These are phyloP conservation scores for Litsea cubeba DNA, from an alignment of 164 flowering plant species.

Conservation along the genomic window DNA sequence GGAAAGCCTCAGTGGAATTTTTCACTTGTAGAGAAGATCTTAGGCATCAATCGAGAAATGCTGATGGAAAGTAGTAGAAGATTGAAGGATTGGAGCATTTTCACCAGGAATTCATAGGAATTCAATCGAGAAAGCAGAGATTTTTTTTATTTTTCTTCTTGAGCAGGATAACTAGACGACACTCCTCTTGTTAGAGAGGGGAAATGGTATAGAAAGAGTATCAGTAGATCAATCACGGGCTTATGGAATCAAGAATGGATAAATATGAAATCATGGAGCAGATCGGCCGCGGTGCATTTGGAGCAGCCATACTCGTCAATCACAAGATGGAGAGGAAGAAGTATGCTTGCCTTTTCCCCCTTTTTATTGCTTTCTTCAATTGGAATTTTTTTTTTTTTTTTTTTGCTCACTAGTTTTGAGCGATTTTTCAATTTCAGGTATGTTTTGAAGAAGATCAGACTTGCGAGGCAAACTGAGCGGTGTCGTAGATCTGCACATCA, in stretches of 20 bases:
- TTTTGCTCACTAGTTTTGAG: background rate
- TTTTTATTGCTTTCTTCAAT: background rate
- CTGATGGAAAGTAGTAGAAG: background rate
- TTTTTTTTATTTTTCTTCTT: too few species aligned
- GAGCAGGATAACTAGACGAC: background rate
- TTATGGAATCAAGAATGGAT: constrained; percentile 91
- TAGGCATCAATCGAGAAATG: background rate
- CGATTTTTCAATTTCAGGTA: constrained; percentile 38
- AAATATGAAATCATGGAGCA: constrained; percentile 99
- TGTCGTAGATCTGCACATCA: constrained; percentile 97
- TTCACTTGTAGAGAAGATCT: background rate
- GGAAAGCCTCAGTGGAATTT: background rate
- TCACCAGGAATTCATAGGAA: background rate
- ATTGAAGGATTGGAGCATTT: background rate
- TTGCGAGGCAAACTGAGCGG: constrained; percentile 91
- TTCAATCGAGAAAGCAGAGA: constrained; percentile 1
- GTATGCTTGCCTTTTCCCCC: constrained; percentile 25
- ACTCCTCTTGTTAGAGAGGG: background rate
- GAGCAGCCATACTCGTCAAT: constrained; percentile 91
- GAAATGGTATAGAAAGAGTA: background rate
- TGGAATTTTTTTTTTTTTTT: background rate
- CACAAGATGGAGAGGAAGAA: constrained; percentile 88
- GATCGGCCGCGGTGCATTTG: constrained; percentile 97
- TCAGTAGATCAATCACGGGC: too few species aligned
- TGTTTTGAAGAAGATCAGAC: constrained; percentile 92